Conservation (phyloP, 495 filamentous ascomycete species). For the Annulohypoxylon stygium region DNA sequence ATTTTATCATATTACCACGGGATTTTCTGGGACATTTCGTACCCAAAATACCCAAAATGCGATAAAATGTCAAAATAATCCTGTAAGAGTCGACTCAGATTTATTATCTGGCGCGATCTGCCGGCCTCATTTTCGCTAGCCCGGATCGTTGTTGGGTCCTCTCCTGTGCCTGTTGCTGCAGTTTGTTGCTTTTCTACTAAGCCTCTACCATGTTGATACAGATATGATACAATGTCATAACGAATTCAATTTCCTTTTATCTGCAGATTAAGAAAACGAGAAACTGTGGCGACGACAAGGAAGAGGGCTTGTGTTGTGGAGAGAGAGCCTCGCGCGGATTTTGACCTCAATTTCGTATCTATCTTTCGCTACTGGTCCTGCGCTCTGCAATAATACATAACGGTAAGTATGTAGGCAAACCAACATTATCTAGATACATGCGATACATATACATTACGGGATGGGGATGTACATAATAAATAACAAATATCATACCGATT, state of each 20-base stretch:
- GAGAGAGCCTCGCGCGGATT: conserved; percentile 17
- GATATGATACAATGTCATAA: conserved; percentile 26
- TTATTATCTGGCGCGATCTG: conserved; percentile 42
- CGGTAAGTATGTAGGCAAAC: background rate
- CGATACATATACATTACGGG: background rate
- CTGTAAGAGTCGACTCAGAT: conserved; percentile 11
- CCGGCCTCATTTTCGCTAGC: conserved; percentile 44
- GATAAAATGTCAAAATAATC: conserved; percentile 21
- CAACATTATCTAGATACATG: conserved; percentile 13
- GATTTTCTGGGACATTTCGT: background rate
- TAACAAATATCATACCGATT: conserved; percentile 23
- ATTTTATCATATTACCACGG: conserved; percentile 14
- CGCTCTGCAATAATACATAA: background rate
- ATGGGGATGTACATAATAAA: conserved; percentile 5
- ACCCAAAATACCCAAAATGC: background rate
- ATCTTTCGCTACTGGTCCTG: background rate
- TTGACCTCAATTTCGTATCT: background rate
- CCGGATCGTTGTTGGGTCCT: conserved; percentile 16
- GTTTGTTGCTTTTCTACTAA: background rate
- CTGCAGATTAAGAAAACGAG: conserved; percentile 40
- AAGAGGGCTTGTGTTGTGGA: background rate
- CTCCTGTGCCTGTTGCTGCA: conserved; percentile 8
- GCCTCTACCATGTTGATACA: conserved; percentile 41
- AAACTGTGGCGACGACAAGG: conserved; percentile 28
- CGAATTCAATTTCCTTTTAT: conserved; percentile 21